phyloP scores from a whole-genome alignment of 2,329 filamentous ascomycete species.

The Saccharata proteae region DNA sequence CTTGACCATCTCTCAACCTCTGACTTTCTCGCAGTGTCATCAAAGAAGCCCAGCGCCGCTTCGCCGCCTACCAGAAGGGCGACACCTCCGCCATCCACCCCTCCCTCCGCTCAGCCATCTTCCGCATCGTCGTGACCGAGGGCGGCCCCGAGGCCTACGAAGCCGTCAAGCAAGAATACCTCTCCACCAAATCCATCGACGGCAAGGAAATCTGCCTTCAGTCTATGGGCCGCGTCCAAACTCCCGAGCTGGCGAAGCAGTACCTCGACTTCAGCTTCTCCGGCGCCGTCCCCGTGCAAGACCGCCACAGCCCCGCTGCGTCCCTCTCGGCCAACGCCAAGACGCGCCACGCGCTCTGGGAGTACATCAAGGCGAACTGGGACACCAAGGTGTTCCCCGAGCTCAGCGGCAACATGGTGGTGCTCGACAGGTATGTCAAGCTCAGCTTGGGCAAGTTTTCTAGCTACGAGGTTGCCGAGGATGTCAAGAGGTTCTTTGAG shows the following conservation, averaged over 20 bases:
- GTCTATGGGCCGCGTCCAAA: conserved; percentile 62
- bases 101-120: conserved; percentile 68
- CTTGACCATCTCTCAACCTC: too few species aligned
- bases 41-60: conserved; percentile 64
- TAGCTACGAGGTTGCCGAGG: conserved; percentile 53
- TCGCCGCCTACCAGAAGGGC: conserved; percentile 63
- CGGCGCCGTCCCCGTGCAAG: conserved; percentile 70
- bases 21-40: conserved; percentile 41
- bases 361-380: conserved; percentile 79
- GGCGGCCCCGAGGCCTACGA: conserved; percentile 58
- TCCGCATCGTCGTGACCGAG: conserved; percentile 65
- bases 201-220: conserved; percentile 77
- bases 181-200: conserved; percentile 71
- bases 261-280: conserved; percentile 68
- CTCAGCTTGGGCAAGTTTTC: conserved; percentile 68
- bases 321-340: conserved; percentile 61
- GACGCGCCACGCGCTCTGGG: conserved; percentile 67
- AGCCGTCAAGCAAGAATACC: conserved; percentile 74
- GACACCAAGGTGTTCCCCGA: conserved; percentile 51
- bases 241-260: conserved; percentile 53
- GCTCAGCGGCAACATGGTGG: conserved; percentile 68
- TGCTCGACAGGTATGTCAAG: conserved; percentile 80
- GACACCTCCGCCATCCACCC: conserved; percentile 62
- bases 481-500: conserved; percentile 76
- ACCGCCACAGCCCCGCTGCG: conserved; percentile 72